Conservation (phyloP, 768 basidiomycete species). For the Kwoniella europaea region DNA sequence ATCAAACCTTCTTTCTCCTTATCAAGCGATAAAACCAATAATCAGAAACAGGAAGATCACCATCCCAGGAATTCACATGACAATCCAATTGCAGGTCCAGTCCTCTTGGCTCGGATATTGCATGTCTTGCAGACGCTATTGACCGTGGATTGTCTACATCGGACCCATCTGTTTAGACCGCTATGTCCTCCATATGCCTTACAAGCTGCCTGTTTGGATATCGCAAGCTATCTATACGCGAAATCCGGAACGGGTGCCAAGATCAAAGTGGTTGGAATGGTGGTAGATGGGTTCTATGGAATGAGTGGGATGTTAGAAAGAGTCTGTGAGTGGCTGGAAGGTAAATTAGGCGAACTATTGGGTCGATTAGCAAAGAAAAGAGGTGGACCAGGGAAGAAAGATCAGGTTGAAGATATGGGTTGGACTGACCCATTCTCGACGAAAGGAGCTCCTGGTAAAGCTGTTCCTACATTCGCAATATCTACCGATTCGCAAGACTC, state of each 20-base stretch:
- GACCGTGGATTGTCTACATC: conserved; percentile 73
- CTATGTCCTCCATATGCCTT: conserved; percentile 74
- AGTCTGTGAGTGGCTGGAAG: conserved; percentile 73
- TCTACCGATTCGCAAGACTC: conserved; percentile 27
- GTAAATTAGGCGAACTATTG: conserved; percentile 66
- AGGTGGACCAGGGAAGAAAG: conserved; percentile 30
- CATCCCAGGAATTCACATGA: conserved; percentile 12
- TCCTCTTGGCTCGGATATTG: conserved; percentile 66
- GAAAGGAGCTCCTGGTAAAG: conserved; percentile 8
- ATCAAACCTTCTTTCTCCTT: conserved; percentile 49
- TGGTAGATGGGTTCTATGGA: conserved; percentile 76
- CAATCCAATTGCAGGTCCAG: conserved; percentile 18
- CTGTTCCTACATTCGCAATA: conserved; percentile 31
- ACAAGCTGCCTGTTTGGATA: conserved; percentile 73
- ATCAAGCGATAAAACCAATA: not conserved
- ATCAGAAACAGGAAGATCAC: conserved; percentile 7
- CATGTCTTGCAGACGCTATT: conserved; percentile 60
- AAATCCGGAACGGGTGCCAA: conserved; percentile 64
- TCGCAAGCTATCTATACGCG: conserved; percentile 71
- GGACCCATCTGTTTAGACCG: conserved; percentile 66
- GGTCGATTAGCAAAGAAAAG: conserved; percentile 34
- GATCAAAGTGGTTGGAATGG: conserved; percentile 69
- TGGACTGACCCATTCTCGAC: conserved; percentile 31
- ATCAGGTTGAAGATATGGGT: conserved; percentile 7
- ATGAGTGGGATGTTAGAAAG: conserved; percentile 72